Conservation (phyloP, 164 flowering plant genomes). For the Vitis cinerea region DNA sequence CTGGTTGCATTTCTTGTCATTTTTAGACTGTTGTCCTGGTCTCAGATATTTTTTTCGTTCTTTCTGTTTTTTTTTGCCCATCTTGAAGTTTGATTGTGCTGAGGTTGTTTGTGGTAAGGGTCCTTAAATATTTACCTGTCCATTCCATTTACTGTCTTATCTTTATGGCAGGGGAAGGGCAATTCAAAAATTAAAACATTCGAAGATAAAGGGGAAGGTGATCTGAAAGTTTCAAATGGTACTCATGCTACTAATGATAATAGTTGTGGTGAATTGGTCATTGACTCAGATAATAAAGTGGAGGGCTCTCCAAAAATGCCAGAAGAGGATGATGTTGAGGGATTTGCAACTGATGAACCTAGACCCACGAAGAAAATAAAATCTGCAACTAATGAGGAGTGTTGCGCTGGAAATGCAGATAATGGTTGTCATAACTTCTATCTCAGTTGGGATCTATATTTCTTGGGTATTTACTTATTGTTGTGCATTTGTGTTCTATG, state of each 20-base stretch:
- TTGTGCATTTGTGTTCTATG: background rate
- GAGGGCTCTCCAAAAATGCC: constrained; percentile 21
- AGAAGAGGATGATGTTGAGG: constrained; percentile 33
- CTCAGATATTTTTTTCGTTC: background rate
- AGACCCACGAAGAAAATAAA: constrained; percentile 73
- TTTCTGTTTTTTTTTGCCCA: background rate
- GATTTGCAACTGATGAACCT: constrained; percentile 33
- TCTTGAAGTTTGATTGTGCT: background rate
- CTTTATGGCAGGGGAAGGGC: constrained; percentile 22
- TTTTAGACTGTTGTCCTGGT: background rate
- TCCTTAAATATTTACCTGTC: background rate
- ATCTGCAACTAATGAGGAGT: constrained; percentile 31
- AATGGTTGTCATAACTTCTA: constrained; percentile 29
- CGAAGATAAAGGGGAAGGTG: constrained; percentile 34
- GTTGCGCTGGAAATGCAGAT: constrained; percentile 23
- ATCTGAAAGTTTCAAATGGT: constrained; percentile 24
- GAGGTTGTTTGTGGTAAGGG: background rate
- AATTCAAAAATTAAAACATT: constrained; percentile 30
- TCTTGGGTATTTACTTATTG: background rate
- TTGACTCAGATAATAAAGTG: constrained; percentile 17
- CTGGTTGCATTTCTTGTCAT: background rate
- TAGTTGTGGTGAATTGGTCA: constrained; percentile 24
- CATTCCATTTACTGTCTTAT: background rate
- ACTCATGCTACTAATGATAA: constrained; percentile 28
- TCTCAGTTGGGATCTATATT: background rate